phyloP scores from a whole-genome alignment of 768 basidiomycete genomes.

The Imleria badia region DNA sequence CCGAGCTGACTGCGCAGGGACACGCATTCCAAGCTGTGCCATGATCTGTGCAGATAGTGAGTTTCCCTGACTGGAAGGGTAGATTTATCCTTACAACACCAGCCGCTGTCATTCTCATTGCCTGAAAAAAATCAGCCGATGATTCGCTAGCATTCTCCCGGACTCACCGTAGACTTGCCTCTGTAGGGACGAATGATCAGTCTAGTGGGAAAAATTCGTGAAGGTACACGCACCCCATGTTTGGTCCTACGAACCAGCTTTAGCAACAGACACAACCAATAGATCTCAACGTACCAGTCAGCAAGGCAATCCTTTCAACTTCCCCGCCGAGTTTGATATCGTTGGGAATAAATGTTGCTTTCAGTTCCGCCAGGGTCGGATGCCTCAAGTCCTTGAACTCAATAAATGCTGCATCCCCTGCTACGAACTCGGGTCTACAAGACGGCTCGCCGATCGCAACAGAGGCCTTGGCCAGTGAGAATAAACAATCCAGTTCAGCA shows the following conservation, averaged over 20 bases:
- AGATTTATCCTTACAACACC: conserved; percentile 61
- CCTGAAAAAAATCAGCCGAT: conserved; percentile 34
- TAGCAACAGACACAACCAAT: not conserved
- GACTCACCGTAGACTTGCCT: conserved; percentile 71
- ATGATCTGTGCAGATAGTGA: conserved; percentile 55
- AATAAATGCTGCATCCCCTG: conserved; percentile 73
- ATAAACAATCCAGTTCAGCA: conserved; percentile 94
- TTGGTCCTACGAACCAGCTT: conserved; percentile 53
- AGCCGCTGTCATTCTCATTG: conserved; percentile 94
- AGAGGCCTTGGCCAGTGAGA: conserved; percentile 89
- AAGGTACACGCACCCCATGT: conserved; percentile 70
- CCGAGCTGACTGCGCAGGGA: conserved; percentile 83
- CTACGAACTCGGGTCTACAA: conserved; percentile 89
- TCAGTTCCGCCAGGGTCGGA: conserved; percentile 71
- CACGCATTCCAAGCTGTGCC: conserved; percentile 95
- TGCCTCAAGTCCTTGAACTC: conserved; percentile 91
- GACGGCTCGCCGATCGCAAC: conserved; percentile 87
- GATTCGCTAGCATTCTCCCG: not conserved
- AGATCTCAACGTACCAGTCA: conserved; percentile 64
- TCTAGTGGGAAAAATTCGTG: not conserved
- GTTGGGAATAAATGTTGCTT: conserved; percentile 89
- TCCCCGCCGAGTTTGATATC: conserved; percentile 82
- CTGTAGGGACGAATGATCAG: conserved; percentile 33
- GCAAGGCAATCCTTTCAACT: conserved; percentile 70
- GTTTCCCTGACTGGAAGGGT: not conserved